phyloP scores from a whole-genome alignment of 2,329 filamentous ascomycete genomes.

The Bipolaris sorokiniana region DNA sequence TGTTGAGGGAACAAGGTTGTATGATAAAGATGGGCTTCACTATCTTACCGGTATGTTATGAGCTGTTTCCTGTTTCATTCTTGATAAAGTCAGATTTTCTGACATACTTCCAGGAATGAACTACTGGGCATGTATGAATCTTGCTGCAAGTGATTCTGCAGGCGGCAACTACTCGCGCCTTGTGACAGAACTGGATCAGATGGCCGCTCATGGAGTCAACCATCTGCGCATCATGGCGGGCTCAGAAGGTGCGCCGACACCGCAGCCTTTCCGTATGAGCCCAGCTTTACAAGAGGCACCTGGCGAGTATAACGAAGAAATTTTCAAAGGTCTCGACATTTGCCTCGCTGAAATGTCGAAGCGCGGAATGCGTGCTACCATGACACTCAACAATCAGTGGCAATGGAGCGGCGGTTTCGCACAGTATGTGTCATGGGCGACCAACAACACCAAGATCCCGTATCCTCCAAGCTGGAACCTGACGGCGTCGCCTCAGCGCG shows the following conservation, averaged over 20 bases:
- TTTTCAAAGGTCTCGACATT: conserved; percentile 48
- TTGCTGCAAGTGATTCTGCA: conserved; percentile 43
- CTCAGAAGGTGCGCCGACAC: conserved; percentile 48
- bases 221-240: conserved; percentile 51
- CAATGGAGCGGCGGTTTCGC: conserved; percentile 51
- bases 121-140: conserved; percentile 52
- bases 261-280: conserved; percentile 50
- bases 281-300: conserved; percentile 46
- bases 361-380: conserved; percentile 50
- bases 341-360: conserved; percentile 51
- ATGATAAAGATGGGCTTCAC: conserved; percentile 42
- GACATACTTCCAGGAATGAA: conserved; percentile 38
- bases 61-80: too few relatives aligned
- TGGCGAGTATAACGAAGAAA: conserved; percentile 48
- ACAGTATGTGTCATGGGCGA: conserved; percentile 50
- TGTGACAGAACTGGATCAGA: conserved; percentile 49
- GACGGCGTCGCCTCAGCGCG: conserved; percentile 44
- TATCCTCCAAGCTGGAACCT: conserved; percentile 51
- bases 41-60: conserved; percentile 47
- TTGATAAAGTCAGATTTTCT: neutral
- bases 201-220: conserved; percentile 50
- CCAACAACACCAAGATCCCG: conserved; percentile 43
- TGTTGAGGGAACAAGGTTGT: conserved; percentile 44
- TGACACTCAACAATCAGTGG: conserved; percentile 51
- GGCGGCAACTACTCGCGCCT: conserved; percentile 49